Conservation (phyloP, 208 protist genomes). For the Trypanosoma theileri region DNA sequence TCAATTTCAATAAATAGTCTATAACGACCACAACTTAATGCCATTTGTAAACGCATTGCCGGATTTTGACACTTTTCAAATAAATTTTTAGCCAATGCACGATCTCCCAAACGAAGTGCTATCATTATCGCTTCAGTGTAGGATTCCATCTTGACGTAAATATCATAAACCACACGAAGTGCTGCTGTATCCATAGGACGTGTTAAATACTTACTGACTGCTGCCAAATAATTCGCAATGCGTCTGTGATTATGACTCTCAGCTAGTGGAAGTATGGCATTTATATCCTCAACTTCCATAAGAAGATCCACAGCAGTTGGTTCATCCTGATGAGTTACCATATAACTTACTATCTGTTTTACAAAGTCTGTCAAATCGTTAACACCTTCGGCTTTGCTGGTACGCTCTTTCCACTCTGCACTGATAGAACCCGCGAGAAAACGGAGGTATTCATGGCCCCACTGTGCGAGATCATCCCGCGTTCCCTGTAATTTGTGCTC, state of each 20-base stretch:
- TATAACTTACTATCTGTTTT: constrained; percentile 94
- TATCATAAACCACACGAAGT: constrained; percentile 86
- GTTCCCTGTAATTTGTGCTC: constrained; percentile 96
- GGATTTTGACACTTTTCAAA: constrained; percentile 78
- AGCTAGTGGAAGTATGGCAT: constrained; percentile 87
- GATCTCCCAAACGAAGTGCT: constrained; percentile 88
- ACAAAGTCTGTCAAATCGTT: constrained; percentile 90
- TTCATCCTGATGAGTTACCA: constrained; percentile 96
- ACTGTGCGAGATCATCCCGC: constrained; percentile 92
- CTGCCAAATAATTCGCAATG: constrained; percentile 95
- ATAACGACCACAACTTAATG: constrained; percentile 92
- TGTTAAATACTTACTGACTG: constrained; percentile 93
- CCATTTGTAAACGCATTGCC: constrained; percentile 88
- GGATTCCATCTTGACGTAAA: constrained; percentile 92
- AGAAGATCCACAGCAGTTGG: constrained; percentile 98
- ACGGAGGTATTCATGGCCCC: constrained; percentile 99
- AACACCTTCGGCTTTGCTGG: constrained; percentile 48
- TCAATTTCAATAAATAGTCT: constrained; percentile 79
- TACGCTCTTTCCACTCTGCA: constrained; percentile 88
- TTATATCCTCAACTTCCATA: constrained; percentile 94
- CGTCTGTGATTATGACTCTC: constrained; percentile 94
- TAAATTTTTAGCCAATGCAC: constrained; percentile 68
- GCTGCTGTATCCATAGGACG: constrained; percentile 94
- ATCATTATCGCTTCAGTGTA: constrained; percentile 90
- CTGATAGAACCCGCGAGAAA: constrained; percentile 94